Evolutionary conservation across 192 early-diverging fungal species (phyloP), one percentile per base, ranked within the genome.

Genomic region (Coemansia aciculifera): DNA sequence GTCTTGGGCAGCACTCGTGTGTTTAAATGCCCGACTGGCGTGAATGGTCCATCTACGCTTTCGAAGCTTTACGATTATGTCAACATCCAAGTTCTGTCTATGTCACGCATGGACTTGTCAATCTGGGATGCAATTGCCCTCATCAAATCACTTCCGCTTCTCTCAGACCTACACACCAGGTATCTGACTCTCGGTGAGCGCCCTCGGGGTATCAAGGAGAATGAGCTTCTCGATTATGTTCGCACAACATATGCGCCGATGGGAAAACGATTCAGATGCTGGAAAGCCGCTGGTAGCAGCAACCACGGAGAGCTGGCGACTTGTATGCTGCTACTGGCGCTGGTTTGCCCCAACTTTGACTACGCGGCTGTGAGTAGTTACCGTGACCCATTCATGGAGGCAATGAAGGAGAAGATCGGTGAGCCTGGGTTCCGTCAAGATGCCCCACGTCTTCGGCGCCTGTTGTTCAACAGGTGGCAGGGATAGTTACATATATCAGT

Each of bases 321-420:
- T 17, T 46, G 44, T 19, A 46, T 46, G 44, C n/a, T 46, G 44
- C 44, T 46, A 46, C 44, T 46, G 44, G 44, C 44, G 44, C 44
- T 46, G 44, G 15, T 46, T 19, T 46, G 44, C n/a, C 19, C 44
- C 5, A 46, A 46, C n/a, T 46, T 46, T 19, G 44, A 46, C 44
- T 46, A 46, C 5, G 44, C 36, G 1, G 44, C 44, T 17, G 44
- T 46, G 44, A 5, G 5, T 8, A 1, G n/a, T 5, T 1, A 21
- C 0, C 44, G 44, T 19, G 6, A 19, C 0, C n/a, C 0, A 8
- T 46, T 46, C 5, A 46, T 46, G 44, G 19, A 46, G n/a, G 15
- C 8, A n/a, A 46, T 46, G 44, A 19, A 15, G 44, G 1, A 19
- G 15, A 46, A 21, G n/a, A 46, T 46, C 44, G n/a, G 21, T 8